Conservation (phyloP, 495 filamentous ascomycete species). For the Bacidia gigantensis region DNA sequence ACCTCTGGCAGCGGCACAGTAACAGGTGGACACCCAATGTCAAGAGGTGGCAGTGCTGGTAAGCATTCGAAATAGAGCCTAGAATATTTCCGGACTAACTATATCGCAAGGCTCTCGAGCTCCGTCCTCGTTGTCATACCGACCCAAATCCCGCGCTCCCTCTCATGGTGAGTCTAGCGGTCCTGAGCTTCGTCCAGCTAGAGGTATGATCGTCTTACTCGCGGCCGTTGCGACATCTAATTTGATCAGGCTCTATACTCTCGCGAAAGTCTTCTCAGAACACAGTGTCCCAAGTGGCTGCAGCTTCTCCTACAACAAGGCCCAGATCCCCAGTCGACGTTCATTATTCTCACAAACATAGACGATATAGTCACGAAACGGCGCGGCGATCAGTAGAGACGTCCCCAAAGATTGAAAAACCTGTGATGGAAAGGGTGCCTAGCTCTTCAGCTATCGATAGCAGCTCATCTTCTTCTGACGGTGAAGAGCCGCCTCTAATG, state of each 20-base stretch:
- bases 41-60: slow-evolving; percentile 43
- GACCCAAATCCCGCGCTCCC: slow-evolving; percentile 42
- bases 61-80: slow-evolving; percentile 17
- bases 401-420: slow-evolving; percentile 4
- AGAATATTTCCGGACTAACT: slow-evolving; percentile 3
- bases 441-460: slow-evolving; percentile 22
- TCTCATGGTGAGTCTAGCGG: slow-evolving; percentile 15
- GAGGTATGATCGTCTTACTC: neutral
- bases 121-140: slow-evolving; percentile 48
- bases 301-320: slow-evolving; percentile 10
- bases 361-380: slow-evolving; percentile 10
- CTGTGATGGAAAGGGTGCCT: slow-evolving; percentile 17
- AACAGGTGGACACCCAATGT: slow-evolving; percentile 42
- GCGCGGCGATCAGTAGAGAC: slow-evolving; percentile 8
- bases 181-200: neutral
- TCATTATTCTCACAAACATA: slow-evolving; percentile 4
- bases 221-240: neutral
- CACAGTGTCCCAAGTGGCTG: slow-evolving; percentile 29
- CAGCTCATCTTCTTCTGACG: slow-evolving; percentile 33
- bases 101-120: slow-evolving; percentile 34
- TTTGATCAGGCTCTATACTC: slow-evolving; percentile 15
- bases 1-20: slow-evolving; percentile 32
- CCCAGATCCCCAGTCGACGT: slow-evolving; percentile 5
- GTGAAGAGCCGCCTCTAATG: slow-evolving; percentile 22
- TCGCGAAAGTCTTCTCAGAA: slow-evolving; percentile 33